Percentiles rank a stretch among this genome's conserved stretches.
phyloP scores from a whole-genome alignment of 768 basidiomycete genomes.

The Galerina sulciceps region DNA sequence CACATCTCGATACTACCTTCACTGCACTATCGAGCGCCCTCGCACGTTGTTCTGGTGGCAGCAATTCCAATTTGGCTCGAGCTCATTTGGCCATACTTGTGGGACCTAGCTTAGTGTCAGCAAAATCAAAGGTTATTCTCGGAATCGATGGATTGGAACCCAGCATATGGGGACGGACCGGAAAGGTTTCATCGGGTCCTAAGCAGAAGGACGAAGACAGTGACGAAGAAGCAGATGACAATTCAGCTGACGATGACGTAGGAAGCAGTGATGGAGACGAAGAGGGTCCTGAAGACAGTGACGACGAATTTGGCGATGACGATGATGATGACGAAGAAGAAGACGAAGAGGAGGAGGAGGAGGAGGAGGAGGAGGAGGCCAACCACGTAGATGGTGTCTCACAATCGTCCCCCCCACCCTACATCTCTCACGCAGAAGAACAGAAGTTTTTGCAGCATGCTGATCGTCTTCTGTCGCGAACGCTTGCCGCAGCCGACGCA shows the following conservation, averaged over 20 bases:
- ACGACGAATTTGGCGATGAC: conserved; percentile 16
- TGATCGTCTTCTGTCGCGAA: conserved; percentile 39
- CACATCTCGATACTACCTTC: conserved; percentile 78
- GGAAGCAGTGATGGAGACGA: conserved; percentile 25
- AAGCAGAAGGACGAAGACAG: conserved; percentile 27
- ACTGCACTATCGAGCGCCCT: conserved; percentile 72
- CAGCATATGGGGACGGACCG: conserved; percentile 42
- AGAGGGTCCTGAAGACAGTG: conserved; percentile 29
- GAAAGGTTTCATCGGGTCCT: conserved; percentile 24
- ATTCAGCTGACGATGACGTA: conserved; percentile 23
- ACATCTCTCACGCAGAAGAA: conserved; percentile 31
- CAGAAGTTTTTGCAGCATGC: conserved; percentile 36
- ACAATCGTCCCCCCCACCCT: conserved; percentile 11
- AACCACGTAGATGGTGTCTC: conserved; percentile 1
- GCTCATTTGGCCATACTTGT: conserved; percentile 67
- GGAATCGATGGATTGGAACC: conserved; percentile 68
- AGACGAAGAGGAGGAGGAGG: conserved; percentile 10
- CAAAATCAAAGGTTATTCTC: conserved; percentile 64
- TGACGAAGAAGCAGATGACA: conserved; percentile 29
- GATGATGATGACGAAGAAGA: conserved; percentile 22
- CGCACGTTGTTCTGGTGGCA: conserved; percentile 33
- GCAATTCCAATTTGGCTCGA: conserved; percentile 23
- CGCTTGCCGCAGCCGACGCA: conserved; percentile 37
- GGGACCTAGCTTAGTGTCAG: conserved; percentile 65
- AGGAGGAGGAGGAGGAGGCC: conserved; percentile 10